Base-by-base conservation (phyloP, 768 basidiomycete species). In the Phlebiopsis flavidoalba region DNA sequence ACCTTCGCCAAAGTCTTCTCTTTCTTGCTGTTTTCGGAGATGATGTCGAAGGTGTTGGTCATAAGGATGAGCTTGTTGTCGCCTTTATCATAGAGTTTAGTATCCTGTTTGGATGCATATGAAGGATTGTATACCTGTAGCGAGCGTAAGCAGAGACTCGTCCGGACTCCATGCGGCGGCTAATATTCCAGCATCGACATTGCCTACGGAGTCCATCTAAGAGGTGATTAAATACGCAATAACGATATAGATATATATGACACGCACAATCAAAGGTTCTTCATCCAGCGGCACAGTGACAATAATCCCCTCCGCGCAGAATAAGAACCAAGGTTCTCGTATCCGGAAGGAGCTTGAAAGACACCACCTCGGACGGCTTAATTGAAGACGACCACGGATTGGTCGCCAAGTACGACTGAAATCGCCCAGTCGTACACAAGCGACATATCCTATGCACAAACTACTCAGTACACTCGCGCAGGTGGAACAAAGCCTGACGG, bases 91-190 rank as follows among this genome's bases (percentile, higher is more conserved):
- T 5, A n/a, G n/a, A n/a, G 31, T 17, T 14, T 3, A 47, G 37
- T 10, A 31, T n/a, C 22, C 36, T 52, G 64, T 43, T 53, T 8
- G 33, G 45, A 40, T 57, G 10, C 6, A 15, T 49, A 10, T 8
- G 11, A 12, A 22, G 21, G 19, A 36, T 21, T 31, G 61, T 76
- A 51, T 61, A 88, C 94, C 90, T 48, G 93, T 97, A 6, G 91
- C 78, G 21, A 98, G 77, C 1, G 84, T 84, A 12, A 99, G 77
- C n/a, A 92, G 75, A 8, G 91, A 86, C 58, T 96, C 92, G 71
- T 99, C 97, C 4, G 96, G 93, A 63, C 88, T 88, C 95, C 96
- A 98, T 12, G 83, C 77, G 11, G 92, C 95, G 0, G 88, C 86
- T 33, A 84, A 73, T 53, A 99, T 87, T 0, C 92, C 94, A 11